Evolutionary conservation across 2,329 filamentous ascomycete species (phyloP).

Genomic region (Pseudogymnoascus sp.): DNA sequence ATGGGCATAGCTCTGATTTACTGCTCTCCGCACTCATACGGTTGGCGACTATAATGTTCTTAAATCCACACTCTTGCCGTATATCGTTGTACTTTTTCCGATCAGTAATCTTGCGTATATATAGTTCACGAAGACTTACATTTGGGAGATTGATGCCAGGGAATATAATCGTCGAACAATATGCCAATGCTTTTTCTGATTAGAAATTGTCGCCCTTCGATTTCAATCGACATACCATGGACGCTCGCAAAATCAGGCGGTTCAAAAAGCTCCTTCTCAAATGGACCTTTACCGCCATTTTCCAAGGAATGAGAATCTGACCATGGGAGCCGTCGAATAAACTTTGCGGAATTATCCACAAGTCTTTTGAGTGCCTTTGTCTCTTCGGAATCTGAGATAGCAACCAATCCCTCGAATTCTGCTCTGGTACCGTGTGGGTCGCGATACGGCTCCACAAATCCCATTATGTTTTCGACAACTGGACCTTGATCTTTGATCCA

Average conservation of each 20-base stretch:
- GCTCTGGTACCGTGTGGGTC: constrained; percentile 51
- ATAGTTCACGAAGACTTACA: constrained; percentile 22
- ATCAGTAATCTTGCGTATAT: constrained; percentile 16
- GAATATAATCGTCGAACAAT: constrained; percentile 38
- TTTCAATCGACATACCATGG: constrained; percentile 44
- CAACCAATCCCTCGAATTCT: constrained; percentile 54
- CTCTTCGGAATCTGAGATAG: constrained; percentile 57
- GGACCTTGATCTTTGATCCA: constrained; percentile 55
- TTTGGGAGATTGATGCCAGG: constrained; percentile 39
- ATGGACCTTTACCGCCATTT: constrained; percentile 41
- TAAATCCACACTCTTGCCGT: constrained; percentile 53
- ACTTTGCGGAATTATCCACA: constrained; percentile 54
- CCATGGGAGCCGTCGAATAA: constrained; percentile 65
- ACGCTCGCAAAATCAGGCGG: constrained; percentile 67
- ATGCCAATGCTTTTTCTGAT: constrained; percentile 30
- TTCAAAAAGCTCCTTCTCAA: constrained; percentile 66
- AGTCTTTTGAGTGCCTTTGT: constrained; percentile 52
- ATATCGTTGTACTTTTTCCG: constrained; percentile 44
- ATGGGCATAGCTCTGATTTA: constrained; percentile 34
- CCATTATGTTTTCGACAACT: constrained; percentile 49
- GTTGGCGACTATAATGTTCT: constrained; percentile 56
- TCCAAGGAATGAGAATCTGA: constrained; percentile 30
- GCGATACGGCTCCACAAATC: constrained; percentile 56
- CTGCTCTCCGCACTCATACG: constrained; percentile 47
- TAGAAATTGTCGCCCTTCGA: too few relatives aligned